These are phyloP conservation scores for Chlorella sp. DNA, from an alignment of 139 green algal species.

Conservation along the genomic window DNA sequence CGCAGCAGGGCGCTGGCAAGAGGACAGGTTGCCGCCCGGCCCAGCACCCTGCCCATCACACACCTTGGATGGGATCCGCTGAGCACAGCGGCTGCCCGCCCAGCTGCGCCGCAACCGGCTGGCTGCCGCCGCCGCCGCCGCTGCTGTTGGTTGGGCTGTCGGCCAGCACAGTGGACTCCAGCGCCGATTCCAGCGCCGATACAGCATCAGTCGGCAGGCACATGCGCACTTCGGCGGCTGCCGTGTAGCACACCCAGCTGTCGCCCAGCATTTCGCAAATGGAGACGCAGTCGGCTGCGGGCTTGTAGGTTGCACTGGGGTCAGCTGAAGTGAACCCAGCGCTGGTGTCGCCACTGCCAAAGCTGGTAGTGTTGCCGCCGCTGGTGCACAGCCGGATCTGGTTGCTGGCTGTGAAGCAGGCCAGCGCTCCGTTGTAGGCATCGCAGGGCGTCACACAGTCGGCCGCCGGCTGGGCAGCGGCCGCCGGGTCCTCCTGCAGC, in stretches of 20 bases:
- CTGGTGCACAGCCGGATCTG: background rate
- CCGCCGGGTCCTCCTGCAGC: no score
- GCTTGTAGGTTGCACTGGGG: background rate
- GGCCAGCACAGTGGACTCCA: no score
- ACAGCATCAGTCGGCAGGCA: no score
- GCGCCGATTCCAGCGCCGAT: no score
- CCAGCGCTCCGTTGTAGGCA: background rate
- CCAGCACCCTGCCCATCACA: background rate
- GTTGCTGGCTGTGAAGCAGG: background rate
- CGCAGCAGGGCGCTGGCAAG: no score
- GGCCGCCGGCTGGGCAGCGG: background rate
- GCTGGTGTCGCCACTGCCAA: background rate
- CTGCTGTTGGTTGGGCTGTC: background rate
- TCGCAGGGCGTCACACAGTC: slow-evolving; percentile 6
- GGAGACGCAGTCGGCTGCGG: no score
- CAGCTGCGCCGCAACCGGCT: background rate
- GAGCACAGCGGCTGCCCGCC: slow-evolving; percentile 30
- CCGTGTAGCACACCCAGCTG: no score
- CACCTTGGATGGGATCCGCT: background rate
- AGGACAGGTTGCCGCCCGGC: no score
- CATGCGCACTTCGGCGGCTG: no score
- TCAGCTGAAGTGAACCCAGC: background rate
- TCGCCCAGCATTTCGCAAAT: no score
- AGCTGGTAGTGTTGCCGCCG: background rate
- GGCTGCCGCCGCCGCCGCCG: background rate